Percentiles rank a stretch among this genome's conserved stretches.
phyloP scores from a whole-genome alignment of 495 filamentous ascomycete species.

The Penicillium cinerascens region DNA sequence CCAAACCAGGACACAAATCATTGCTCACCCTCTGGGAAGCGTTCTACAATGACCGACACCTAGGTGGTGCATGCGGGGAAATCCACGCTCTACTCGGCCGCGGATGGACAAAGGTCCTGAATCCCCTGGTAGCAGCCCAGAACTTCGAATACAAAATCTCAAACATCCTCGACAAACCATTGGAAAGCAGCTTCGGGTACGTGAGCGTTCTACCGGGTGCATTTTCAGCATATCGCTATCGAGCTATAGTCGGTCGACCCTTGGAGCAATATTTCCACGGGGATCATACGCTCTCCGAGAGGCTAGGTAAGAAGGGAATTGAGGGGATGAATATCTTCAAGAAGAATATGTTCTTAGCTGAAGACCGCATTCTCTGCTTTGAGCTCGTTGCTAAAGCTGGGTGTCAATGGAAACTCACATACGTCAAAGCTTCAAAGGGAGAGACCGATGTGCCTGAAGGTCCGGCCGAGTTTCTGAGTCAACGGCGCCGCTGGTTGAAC shows the following conservation, averaged over 20 bases:
- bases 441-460: conserved; percentile 97
- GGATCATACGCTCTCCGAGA: conserved; percentile 90
- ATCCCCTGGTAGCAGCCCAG: conserved; percentile 88
- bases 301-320: conserved; percentile 93
- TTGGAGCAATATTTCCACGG: conserved; percentile 98
- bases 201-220: conserved; percentile 94
- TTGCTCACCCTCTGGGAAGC: conserved; percentile 89
- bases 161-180: conserved; percentile 94
- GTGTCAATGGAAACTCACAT: conserved; percentile 94
- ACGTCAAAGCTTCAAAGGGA: conserved; percentile 96
- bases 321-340: conserved; percentile 99
- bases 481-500: conserved; percentile 93
- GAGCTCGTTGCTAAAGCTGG: conserved; percentile 97
- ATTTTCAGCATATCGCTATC: conserved; percentile 94
- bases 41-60: conserved; percentile 97
- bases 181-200: conserved; percentile 93
- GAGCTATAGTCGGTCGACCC: conserved; percentile 92
- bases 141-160: conserved; percentile 99
- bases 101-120: conserved; percentile 81
- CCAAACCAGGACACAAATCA: conserved; percentile 85
- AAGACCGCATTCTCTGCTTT: conserved; percentile 98
- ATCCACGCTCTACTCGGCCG: conserved; percentile 94
- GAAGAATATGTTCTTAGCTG: conserved; percentile 99
- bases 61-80: conserved; percentile 95
- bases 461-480: conserved; percentile 89